Base-by-base conservation (phyloP, 208 protist genomes). In the Entamoeba histolytica region DNA sequence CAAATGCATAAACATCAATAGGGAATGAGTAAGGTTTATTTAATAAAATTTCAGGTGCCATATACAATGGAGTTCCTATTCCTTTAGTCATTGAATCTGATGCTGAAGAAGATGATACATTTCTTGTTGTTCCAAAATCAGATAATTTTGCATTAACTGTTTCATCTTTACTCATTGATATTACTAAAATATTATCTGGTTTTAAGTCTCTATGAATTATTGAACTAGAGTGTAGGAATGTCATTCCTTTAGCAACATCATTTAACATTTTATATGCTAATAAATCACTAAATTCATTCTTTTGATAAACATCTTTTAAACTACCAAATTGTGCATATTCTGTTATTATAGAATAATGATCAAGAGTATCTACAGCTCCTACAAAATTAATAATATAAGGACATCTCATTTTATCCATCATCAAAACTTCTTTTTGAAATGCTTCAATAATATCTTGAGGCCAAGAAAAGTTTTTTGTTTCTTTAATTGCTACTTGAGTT, bases 321-420 rank as follows among this genome's bases (percentile, higher is more conserved):
- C 57, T 93, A 17, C 95, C 95, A 51, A 69, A 61, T 35, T 91
- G 35, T n/a, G 95, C 49, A 91, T 93, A 96, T 87, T 96, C 95
- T 14, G 95, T 96, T 4, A 96, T 92, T n/a, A 96, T 93, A 47
- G 93, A 93, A 17, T 96, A 69, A 69, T 96, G 94, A 35, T 93
- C 94, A 61, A 93, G 92, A 49, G 93, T 31, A 8, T 93, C 95
- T 35, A 94, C 95, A 8, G 94, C 95, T 14, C 95, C 95, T 94
- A 96, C 95, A 49, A 96, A 95, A n/a, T 95, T 93, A 7, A 96
- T 91, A 23, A 96, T 95, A 91, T 96, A 95, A 35, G 95, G 95
- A 91, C 96, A 95, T 47, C 94, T 49, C 49, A 96, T 49, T 50
- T 91, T 92, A 12, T 55, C 93, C 3, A 96, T 57, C 51, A 95